Percentiles rank a stretch among this genome's conserved stretches.
phyloP scores from a whole-genome alignment of 2,329 filamentous ascomycete genomes.

The Fusarium sublunatum region DNA sequence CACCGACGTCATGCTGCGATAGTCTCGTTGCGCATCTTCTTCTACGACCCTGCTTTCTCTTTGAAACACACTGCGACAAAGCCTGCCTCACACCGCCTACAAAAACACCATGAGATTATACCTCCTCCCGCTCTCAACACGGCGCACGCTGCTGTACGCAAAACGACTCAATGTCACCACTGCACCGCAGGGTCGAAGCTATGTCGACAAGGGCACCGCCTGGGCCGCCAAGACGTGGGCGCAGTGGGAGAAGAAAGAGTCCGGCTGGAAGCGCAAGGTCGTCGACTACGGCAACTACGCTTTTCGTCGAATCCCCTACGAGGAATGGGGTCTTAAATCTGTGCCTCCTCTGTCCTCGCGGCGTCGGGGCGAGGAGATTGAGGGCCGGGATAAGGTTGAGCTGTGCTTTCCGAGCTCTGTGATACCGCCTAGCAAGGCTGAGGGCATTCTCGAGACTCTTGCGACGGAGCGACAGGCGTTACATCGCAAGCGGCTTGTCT shows the following conservation, averaged over 20 bases:
- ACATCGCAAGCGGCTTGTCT: constrained; percentile 81
- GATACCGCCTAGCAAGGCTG: constrained; percentile 72
- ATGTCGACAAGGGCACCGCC: constrained; percentile 75
- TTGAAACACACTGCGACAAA: neutral
- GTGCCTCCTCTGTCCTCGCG: constrained; percentile 82
- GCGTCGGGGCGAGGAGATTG: constrained; percentile 70
- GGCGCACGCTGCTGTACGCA: constrained; percentile 91
- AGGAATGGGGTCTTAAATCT: constrained; percentile 98
- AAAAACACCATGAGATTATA: constrained; percentile 82
- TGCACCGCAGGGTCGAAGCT: constrained; percentile 59
- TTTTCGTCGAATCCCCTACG: constrained; percentile 88
- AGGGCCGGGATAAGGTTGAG: constrained; percentile 73
- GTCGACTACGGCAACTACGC: constrained; percentile 88
- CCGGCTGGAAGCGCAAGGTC: constrained; percentile 88
- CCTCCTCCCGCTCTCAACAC: constrained; percentile 91
- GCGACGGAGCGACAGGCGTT: constrained; percentile 83
- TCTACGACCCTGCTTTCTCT: constrained; percentile 8
- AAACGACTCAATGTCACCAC: constrained; percentile 74
- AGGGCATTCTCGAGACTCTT: constrained; percentile 73
- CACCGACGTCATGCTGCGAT: constrained; percentile 34
- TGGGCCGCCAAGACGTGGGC: constrained; percentile 84
- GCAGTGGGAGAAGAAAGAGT: constrained; percentile 84
- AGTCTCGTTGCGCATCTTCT: constrained; percentile 11
- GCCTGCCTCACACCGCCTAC: neutral
- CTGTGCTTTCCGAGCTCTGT: constrained; percentile 80